Evolutionary conservation across 768 basidiomycete genomes (phyloP).

Genomic region (Daedalea quercina): DNA sequence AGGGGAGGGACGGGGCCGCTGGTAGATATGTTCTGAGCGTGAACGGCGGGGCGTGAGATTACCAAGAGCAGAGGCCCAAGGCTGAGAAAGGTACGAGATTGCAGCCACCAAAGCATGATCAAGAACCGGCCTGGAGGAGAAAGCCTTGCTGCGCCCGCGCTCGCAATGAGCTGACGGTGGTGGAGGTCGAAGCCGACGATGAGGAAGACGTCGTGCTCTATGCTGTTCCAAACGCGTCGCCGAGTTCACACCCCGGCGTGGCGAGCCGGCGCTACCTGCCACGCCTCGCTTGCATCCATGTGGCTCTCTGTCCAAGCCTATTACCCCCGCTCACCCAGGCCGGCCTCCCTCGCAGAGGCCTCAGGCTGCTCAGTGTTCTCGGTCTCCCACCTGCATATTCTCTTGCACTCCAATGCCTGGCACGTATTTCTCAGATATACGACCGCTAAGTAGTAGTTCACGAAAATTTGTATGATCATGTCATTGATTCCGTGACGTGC

Average conservation of each 20-base stretch:
- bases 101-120: conserved; percentile 10
- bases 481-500: too few relatives aligned
- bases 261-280: background rate
- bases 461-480: too few relatives aligned
- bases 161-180: conserved; percentile 17
- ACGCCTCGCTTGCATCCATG: background rate
- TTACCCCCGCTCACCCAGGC: too few relatives aligned
- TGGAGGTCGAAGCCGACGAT: conserved; percentile 12
- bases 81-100: conserved; percentile 5
- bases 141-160: conserved; percentile 19
- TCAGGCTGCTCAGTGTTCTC: too few relatives aligned
- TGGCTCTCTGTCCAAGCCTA: background rate
- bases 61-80: conserved; percentile 18
- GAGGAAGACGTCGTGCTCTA: conserved; percentile 5
- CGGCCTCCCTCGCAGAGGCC: too few relatives aligned
- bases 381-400: too few relatives aligned
- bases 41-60: conserved; percentile 18
- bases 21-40: conserved; percentile 46
- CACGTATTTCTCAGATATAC: too few relatives aligned
- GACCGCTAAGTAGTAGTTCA: too few relatives aligned
- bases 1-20: conserved; percentile 52
- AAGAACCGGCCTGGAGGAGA: background rate
- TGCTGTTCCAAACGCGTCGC: conserved; percentile 10
- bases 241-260: background rate
- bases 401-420: too few relatives aligned